Percentiles rank a stretch among this genome's conserved stretches.
Conservation (phyloP, 805 yeast genomes). For the Spathaspora sp. region DNA sequence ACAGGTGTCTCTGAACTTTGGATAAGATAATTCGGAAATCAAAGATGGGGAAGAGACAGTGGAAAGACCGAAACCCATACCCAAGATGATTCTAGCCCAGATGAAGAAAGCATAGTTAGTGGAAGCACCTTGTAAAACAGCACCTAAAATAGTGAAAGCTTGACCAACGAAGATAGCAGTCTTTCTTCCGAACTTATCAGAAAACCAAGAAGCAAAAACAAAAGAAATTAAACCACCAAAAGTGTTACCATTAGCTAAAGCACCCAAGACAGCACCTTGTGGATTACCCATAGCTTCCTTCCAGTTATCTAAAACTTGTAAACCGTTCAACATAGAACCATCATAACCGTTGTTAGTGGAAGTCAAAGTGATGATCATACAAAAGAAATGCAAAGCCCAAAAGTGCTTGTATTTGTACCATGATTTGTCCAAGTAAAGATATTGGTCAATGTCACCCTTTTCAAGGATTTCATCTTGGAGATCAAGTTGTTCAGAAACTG, state of each 20-base stretch:
- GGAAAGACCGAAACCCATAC: conserved; percentile 42
- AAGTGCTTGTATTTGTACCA: conserved; percentile 38
- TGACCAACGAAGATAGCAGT: conserved; percentile 21
- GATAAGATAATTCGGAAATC: conserved; percentile 49
- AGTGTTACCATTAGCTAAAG: conserved; percentile 36
- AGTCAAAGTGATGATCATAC: conserved; percentile 40
- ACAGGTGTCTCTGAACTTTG: conserved; percentile 37
- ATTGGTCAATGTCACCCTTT: conserved; percentile 11
- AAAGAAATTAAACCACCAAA: conserved; percentile 37
- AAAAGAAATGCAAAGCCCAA: conserved; percentile 28
- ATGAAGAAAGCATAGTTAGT: conserved; percentile 36
- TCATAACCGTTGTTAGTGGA: conserved; percentile 48
- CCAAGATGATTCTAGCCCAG: conserved; percentile 45
- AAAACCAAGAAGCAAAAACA: conserved; percentile 20
- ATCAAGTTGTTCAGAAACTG: conserved; percentile 1
- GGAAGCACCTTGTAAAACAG: conserved; percentile 33
- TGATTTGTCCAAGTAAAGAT: conserved; percentile 15
- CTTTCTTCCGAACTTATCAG: conserved; percentile 42
- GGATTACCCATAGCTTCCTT: conserved; percentile 35
- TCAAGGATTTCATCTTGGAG: background rate
- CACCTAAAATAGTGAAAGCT: conserved; percentile 24
- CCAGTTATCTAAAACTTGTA: conserved; percentile 45
- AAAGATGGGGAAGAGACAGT: conserved; percentile 44
- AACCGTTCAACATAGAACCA: conserved; percentile 48
- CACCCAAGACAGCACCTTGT: conserved; percentile 35